Conservation (phyloP, 352 stramenopile genomes). For the Blastocystis sp. region DNA sequence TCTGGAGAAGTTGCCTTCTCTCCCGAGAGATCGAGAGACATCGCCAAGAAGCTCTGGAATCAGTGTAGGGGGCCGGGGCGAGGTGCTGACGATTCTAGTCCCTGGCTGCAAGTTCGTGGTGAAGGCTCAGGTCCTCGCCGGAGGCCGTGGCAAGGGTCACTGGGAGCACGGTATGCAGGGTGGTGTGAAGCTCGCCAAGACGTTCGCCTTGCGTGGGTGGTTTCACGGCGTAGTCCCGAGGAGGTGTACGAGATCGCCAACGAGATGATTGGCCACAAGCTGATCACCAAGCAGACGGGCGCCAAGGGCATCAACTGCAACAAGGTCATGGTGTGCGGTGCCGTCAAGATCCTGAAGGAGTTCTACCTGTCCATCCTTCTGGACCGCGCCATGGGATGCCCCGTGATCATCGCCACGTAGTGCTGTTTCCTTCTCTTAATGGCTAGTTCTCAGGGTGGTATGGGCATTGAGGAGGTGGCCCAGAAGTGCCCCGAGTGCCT, state of each 20-base stretch:
- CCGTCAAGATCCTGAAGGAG: slow-evolving; percentile 88
- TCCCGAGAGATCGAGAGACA: slow-evolving; percentile 78
- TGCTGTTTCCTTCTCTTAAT: neutral
- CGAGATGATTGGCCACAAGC: slow-evolving; percentile 71
- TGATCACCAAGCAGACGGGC: slow-evolving; percentile 74
- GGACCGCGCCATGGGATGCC: slow-evolving; percentile 88
- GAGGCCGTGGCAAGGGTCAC: slow-evolving; percentile 87
- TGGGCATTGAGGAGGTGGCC: slow-evolving; percentile 93
- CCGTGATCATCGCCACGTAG: slow-evolving; percentile 88
- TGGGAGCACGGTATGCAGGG: slow-evolving; percentile 86
- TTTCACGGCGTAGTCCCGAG: slow-evolving; percentile 43
- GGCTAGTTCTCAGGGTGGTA: slow-evolving; percentile 79
- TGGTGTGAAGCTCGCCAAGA: slow-evolving; percentile 82
- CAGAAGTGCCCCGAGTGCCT: slow-evolving; percentile 86
- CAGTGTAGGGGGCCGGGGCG: slow-evolving; percentile 46
- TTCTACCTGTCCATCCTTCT: slow-evolving; percentile 98
- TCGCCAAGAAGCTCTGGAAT: slow-evolving; percentile 80
- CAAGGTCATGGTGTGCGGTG: slow-evolving; percentile 81
- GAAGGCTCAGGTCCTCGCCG: slow-evolving; percentile 90
- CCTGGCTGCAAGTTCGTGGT: slow-evolving; percentile 71
- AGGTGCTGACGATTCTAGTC: slow-evolving; percentile 49
- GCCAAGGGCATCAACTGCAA: slow-evolving; percentile 72
- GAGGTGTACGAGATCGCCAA: slow-evolving; percentile 71
- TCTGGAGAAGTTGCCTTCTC: slow-evolving; percentile 67
- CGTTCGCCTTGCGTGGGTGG: slow-evolving; percentile 74